These are phyloP conservation scores for Uronychia binucleata DNA, from an alignment of 73 alveolate genomes.

Conservation along the genomic window DNA sequence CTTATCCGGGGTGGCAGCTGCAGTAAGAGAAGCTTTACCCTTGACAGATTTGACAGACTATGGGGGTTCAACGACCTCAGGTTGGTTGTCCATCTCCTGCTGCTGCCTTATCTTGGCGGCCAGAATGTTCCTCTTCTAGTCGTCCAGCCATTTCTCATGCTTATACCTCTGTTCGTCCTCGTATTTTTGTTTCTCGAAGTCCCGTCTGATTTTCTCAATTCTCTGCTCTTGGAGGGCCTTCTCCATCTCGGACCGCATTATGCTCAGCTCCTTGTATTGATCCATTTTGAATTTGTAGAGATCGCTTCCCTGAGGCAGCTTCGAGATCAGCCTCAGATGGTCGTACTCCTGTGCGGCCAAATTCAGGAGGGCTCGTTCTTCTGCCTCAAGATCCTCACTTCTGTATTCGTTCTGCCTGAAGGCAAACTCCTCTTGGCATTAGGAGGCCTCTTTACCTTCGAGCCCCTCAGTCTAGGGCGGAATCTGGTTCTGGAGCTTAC, in stretches of 20 bases:
- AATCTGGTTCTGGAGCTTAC: not conserved
- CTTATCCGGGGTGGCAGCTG: conserved; percentile 23
- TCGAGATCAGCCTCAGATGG: conserved; percentile 74
- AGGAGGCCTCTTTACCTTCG: not conserved
- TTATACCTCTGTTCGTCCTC: conserved; percentile 79
- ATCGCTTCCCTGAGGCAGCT: conserved; percentile 84
- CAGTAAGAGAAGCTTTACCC: conserved; percentile 11
- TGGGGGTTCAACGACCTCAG: not conserved
- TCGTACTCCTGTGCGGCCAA: conserved; percentile 78
- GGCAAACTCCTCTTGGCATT: conserved; percentile 55
- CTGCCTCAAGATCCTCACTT: conserved; percentile 81
- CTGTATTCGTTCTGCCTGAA: conserved; percentile 78
- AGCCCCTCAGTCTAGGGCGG: conserved; percentile 3
- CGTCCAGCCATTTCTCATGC: conserved; percentile 90
- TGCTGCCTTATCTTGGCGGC: conserved; percentile 70
- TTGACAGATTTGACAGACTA: not conserved
- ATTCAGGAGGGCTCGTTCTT: conserved; percentile 86
- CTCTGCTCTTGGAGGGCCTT: conserved; percentile 85
- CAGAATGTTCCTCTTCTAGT: conserved; percentile 72
- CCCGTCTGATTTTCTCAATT: conserved; percentile 80
- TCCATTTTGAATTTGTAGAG: conserved; percentile 86
- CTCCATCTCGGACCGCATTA: conserved; percentile 85
- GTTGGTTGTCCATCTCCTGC: not conserved
- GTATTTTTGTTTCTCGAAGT: conserved; percentile 82
- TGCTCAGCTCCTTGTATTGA: conserved; percentile 78